Conservation (phyloP, 2,329 filamentous ascomycete species). For the Cladosporium colombiae region DNA sequence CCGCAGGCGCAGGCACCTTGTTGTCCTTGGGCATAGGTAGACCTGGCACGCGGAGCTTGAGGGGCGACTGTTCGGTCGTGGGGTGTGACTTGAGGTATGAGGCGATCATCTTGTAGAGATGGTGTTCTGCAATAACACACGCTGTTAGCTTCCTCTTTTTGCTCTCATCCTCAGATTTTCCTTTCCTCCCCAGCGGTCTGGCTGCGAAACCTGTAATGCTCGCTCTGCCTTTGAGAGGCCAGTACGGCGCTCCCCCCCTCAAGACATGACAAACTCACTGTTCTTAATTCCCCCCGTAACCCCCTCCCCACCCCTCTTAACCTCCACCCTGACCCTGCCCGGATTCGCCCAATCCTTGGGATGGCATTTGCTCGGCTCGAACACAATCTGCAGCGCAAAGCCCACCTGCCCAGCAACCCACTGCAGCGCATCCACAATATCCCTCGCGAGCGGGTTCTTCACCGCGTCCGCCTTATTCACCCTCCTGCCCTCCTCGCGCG, state of each 20-base stretch:
- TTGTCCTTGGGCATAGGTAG: constrained; percentile 65
- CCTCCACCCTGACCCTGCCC: constrained; percentile 77
- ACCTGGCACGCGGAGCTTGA: constrained; percentile 72
- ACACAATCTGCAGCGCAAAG: constrained; percentile 63
- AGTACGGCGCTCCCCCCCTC: too few species aligned
- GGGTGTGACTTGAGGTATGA: constrained; percentile 76
- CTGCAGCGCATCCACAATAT: constrained; percentile 84
- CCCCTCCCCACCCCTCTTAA: constrained; percentile 62
- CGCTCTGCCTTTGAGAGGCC: too few species aligned
- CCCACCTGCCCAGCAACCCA: constrained; percentile 48
- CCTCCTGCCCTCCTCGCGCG: constrained; percentile 77
- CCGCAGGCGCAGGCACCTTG: constrained; percentile 58
- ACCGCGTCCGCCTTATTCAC: constrained; percentile 74
- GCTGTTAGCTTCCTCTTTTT: background rate
- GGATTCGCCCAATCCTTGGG: constrained; percentile 98
- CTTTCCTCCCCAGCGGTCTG: too few species aligned
- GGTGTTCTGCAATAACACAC: constrained; percentile 65
- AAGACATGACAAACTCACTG: constrained; percentile 49
- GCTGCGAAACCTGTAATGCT: too few species aligned
- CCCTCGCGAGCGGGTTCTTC: constrained; percentile 79
- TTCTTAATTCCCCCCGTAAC: constrained; percentile 60
- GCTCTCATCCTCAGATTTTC: background rate
- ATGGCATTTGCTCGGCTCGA: constrained; percentile 90
- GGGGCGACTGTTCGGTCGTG: constrained; percentile 69
- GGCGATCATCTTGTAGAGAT: constrained; percentile 80